Base-by-base conservation (phyloP, 1,139 yeast species). In the Taphrina wiesneri region DNA sequence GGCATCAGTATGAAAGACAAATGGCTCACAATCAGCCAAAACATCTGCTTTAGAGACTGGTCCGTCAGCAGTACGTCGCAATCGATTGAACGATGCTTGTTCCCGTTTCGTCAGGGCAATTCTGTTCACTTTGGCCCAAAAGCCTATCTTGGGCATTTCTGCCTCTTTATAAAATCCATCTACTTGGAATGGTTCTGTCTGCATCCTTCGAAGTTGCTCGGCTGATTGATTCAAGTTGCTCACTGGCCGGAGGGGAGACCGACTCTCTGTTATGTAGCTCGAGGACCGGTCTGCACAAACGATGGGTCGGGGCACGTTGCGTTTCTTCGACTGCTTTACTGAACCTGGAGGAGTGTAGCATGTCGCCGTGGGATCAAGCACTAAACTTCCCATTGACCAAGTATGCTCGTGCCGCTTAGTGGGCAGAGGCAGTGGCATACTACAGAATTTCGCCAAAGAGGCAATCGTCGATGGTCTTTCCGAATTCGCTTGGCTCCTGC, bases 31-130 rank as follows among this genome's bases (percentile, higher is more conserved):
- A 7, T 21, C 28, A 9, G 34, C 47, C 2, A 54, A 21, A 11
- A 54, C 59, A 21, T 54, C 59, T 36, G 49, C 59, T 17, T 39
- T 54, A 9, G 32, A 15, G 3, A 54, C 49, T 13, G 59, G 59
- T 6, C 49, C 59, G 3, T n/a, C 15, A 21, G 32, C 15, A 47
- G 19, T n/a, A 23, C 25, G 36, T 28, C 47, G 47, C 34, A 54
- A 36, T 23, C n/a, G 19, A 23, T 39, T 17, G 49, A 54, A 54
- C 15, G 59, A 54, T 7, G 13, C 28, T 23, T 21, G 19, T 54
- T 54, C 59, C 15, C 47, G 1, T 15, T 36, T 21, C 7, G 59
- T n/a, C 25, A 54, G 49, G 30, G 46, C 36, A 6, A 54, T 9
- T 2, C 34, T n/a, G 25, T 25, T 9, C 3, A 54, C 34, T 41